Conservation (phyloP, 2,329 filamentous ascomycete species). For the Aureobasidium mangrovei region DNA sequence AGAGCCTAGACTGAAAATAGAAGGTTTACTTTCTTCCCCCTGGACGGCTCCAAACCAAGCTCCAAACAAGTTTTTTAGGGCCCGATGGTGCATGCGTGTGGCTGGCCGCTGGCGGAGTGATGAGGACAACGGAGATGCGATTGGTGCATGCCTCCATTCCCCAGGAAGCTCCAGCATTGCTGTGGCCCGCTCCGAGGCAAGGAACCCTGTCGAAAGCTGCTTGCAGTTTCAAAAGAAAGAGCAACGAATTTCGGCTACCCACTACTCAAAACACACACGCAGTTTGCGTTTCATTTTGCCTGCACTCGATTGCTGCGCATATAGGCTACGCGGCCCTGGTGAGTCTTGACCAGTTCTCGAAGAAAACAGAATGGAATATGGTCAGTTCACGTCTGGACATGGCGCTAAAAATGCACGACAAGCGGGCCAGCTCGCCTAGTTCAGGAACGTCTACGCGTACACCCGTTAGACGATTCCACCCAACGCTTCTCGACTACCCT, state of each 20-base stretch:
- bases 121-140: constrained; percentile 1
- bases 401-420: constrained; percentile 8
- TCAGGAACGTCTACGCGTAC: constrained; percentile 10
- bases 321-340: background rate
- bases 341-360: background rate
- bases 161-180: constrained; percentile 2
- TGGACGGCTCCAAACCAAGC: constrained; percentile 5
- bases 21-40: constrained; percentile 3
- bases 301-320: background rate
- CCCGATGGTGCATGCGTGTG: constrained; percentile 1
- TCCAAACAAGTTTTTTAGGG: constrained; percentile 6
- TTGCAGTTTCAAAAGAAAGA: constrained; percentile 4
- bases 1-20: constrained; percentile 11
- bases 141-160: constrained; percentile 7
- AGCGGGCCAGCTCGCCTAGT: background rate
- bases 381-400: constrained; percentile 1
- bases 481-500: background rate
- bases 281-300: background rate
- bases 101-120: background rate
- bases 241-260: background rate
- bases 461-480: background rate
- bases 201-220: constrained; percentile 11
- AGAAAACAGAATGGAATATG: background rate
- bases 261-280: background rate
- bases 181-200: constrained; percentile 6